Base-by-base conservation (phyloP, 805 yeast species). In the Yarrowia sp. region DNA sequence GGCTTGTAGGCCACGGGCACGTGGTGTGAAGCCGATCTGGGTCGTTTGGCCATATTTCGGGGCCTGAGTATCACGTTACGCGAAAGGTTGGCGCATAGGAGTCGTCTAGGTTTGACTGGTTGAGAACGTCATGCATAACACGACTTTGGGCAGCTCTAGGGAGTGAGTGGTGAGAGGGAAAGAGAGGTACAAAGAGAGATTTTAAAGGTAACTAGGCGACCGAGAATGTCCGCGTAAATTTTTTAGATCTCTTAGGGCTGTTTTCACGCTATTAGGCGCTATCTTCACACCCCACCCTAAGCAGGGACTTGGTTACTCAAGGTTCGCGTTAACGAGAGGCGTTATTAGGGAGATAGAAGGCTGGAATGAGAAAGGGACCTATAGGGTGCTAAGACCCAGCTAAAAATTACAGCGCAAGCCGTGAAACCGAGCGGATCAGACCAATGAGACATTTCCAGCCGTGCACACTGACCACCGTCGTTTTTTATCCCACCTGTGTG, bases 1-100 rank as follows among this genome's bases (percentile, higher is more conserved):
- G 27, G 31, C 2, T 6, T 16, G 42, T 19, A 51, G 27, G 61
- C 47, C 46, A 55, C 47, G 18, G 61, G 47, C 19, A 55, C 61
- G 36, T 55, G 47, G 22, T 55, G 61, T 5, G 61, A 55, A 13
- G 61, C 61, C 14, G 61, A 55, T 31, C 61, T 47, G 27, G 61
- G 61, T 39, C 61, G 35, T 38, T 38, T 27, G 47, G 46, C 47
- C 61, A 55, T 55, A 16, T 13, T 27, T 29, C 35, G 24, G 7
- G 35, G 13, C 51, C 35, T 16, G 19, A 27, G 36, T 42, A 25
- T 44, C 51, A 44, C 51, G 35, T 44, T 29, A 44, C 51, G 51
- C 35, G 51, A 44, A 44, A 29, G 13, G 51, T 44, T 44, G 51
- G 35, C 25, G 51, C 51, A 25, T 19, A 55, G 38, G 38, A 18